Percentiles rank a stretch among this genome's conserved stretches.
Conservation (phyloP, 2,329 filamentous ascomycete genomes). For the Phaeophleospora eucalypticola region DNA sequence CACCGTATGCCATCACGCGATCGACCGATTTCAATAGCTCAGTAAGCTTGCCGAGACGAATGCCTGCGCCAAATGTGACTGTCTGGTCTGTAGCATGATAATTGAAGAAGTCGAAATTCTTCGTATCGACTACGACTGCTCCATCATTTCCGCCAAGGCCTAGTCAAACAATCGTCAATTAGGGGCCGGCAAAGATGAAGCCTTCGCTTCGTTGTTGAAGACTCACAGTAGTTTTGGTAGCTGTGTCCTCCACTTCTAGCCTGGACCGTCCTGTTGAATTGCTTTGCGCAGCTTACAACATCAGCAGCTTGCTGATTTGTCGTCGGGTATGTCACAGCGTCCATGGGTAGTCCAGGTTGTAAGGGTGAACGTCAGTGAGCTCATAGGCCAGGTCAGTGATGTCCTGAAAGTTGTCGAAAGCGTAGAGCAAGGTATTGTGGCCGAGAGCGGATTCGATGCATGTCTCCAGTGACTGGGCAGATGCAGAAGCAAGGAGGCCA, state of each 20-base stretch:
- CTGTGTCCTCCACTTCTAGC: conserved; percentile 17
- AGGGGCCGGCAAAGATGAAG: too few species aligned
- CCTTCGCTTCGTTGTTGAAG: too few species aligned
- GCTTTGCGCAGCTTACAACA: conserved; percentile 13
- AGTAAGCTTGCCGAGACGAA: conserved; percentile 11
- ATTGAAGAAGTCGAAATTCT: conserved; percentile 16
- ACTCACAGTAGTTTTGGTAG: conserved; percentile 17
- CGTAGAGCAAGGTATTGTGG: too few species aligned
- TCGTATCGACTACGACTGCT: conserved; percentile 11
- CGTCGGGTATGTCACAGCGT: conserved; percentile 15
- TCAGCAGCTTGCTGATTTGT: conserved; percentile 12
- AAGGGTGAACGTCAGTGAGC: conserved; percentile 13
- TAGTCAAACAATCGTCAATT: too few species aligned
- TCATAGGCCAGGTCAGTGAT: conserved; percentile 14
- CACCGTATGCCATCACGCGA: conserved; percentile 14
- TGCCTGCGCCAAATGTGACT: conserved; percentile 14
- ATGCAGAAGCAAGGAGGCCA: too few species aligned
- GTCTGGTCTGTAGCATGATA: conserved; percentile 6
- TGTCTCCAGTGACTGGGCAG: too few species aligned
- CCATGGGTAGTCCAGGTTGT: conserved; percentile 14
- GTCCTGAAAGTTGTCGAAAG: too few species aligned
- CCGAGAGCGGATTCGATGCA: too few species aligned
- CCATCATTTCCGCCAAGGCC: conserved; percentile 14
- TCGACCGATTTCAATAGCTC: conserved; percentile 7
- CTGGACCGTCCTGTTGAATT: conserved; percentile 13